Base-by-base conservation (phyloP, 768 basidiomycete genomes). In the Rhizopogon vesiculosus region DNA sequence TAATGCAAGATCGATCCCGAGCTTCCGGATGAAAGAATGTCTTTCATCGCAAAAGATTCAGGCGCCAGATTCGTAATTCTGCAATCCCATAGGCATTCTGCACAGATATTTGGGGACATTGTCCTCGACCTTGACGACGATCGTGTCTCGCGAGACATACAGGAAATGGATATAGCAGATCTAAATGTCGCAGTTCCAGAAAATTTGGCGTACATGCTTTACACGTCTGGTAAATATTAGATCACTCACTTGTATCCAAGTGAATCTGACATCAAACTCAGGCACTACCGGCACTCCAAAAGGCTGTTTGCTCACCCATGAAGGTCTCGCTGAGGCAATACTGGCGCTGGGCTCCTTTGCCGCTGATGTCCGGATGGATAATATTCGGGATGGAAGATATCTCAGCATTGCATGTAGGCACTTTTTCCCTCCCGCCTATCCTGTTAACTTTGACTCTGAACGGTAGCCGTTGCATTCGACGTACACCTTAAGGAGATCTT, bases 241-340 rank as follows among this genome's bases (percentile, higher is more conserved):
- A 48, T 16, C 19, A 5, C 19, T 16, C 18, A 19, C 19, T 22
- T 1, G 13, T 35, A 15, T 35, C 15, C 18, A 48, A n/a, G 33
- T 22, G 33, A 16, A 35, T 35, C 52, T 15, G 22, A 18, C 45
- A 39, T 15, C 12, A 8, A 25, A 16, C 54, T 49, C 28, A 78
- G 78, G 79, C 3, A 81, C 79, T 3, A 80, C 79, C 4, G 79
- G 79, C 39, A 78, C 73, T 43, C 79, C 79, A 2, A 81, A 81
- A 61, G 79, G 79, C 19, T 81, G 79, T 59, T 62, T 81, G 12
- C 59, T 78, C 29, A 69, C 72, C 10, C 72, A 74, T 29, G 56
- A 58, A 1, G 72, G 74, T 13, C 61, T 74, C n/a, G 58, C 58
- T 15, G 67, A 67, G 56, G 73, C 71, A 6, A 64, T 71, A 29